A percentile compares a stretch with the other conserved stretches of the same genome.
These are phyloP conservation scores for Lactarius tabidus DNA, from an alignment of 768 basidiomycete species.

Conservation along the genomic window DNA sequence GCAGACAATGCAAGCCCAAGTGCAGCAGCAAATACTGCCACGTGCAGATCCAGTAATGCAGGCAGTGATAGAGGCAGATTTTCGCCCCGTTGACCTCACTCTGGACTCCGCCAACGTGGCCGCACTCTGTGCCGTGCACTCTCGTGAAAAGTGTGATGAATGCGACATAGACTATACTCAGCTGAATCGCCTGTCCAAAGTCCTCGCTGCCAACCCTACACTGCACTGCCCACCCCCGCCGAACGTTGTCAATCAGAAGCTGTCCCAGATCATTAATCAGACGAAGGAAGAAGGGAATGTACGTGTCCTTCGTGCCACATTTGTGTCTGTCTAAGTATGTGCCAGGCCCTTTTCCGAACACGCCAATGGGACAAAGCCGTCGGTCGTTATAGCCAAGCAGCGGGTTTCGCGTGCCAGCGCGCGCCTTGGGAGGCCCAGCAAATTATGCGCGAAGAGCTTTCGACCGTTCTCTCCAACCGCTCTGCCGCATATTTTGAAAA, in stretches of 20 bases:
- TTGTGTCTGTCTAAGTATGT: conserved; percentile 28
- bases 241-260: conserved; percentile 67
- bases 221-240: conserved; percentile 79
- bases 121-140: conserved; percentile 64
- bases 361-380: conserved; percentile 70
- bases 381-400: conserved; percentile 73
- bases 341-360: conserved; percentile 72
- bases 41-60: conserved; percentile 69
- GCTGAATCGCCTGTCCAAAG: conserved; percentile 72
- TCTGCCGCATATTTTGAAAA: conserved; percentile 81
- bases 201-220: conserved; percentile 64
- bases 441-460: conserved; percentile 84
- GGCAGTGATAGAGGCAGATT: conserved; percentile 73
- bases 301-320: conserved; percentile 33
- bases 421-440: conserved; percentile 87
- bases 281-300: conserved; percentile 97
- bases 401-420: conserved; percentile 70
- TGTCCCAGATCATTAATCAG: conserved; percentile 66
- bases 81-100: conserved; percentile 50
- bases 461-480: conserved; percentile 86
- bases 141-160: conserved; percentile 65
- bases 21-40: conserved; percentile 44
- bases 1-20: conserved; percentile 27
- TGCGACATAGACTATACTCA: conserved; percentile 71
- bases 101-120: conserved; percentile 51